phyloP scores from a whole-genome alignment of 306 rosid species.

The Neltuma alba region DNA sequence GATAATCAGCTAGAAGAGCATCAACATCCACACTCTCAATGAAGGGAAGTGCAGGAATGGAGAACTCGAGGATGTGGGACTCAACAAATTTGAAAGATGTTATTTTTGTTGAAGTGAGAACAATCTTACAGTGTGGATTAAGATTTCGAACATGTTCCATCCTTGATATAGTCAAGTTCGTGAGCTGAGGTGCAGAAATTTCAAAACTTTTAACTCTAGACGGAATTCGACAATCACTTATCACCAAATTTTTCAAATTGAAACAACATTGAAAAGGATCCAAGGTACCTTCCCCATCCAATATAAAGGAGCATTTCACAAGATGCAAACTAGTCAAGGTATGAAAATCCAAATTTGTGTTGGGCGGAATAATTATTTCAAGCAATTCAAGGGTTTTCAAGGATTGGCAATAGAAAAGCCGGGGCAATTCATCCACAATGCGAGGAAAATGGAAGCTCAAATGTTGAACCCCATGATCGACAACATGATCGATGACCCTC shows the following conservation, averaged over 20 bases:
- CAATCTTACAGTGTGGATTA: slow-evolving; percentile 17
- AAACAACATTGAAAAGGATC: slow-evolving; percentile 20
- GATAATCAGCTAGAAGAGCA: background rate
- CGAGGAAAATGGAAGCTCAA: slow-evolving; percentile 17
- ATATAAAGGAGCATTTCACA: slow-evolving; percentile 10
- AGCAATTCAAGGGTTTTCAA: slow-evolving; percentile 14
- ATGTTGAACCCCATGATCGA: background rate
- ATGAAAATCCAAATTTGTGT: background rate
- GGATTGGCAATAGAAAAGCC: slow-evolving; percentile 21
- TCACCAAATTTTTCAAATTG: background rate
- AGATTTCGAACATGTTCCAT: slow-evolving; percentile 22
- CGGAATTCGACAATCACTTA: slow-evolving; percentile 32
- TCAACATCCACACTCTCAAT: slow-evolving; percentile 18
- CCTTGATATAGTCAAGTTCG: slow-evolving; percentile 15
- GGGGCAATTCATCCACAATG: slow-evolving; percentile 3
- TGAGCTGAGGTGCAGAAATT: slow-evolving; percentile 29
- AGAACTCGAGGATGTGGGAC: slow-evolving; percentile 25
- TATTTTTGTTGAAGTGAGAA: slow-evolving; percentile 7
- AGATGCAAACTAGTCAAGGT: slow-evolving; percentile 24
- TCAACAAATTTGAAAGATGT: slow-evolving; percentile 14
- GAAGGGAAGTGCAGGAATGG: background rate
- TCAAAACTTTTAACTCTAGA: slow-evolving; percentile 11
- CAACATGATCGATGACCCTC: background rate
- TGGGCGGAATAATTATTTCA: background rate
- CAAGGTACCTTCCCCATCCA: background rate